Percentiles rank a stretch among this genome's conserved stretches.
These are phyloP conservation scores for Physocladia obscura DNA, from an alignment of 192 early-diverging fungal genomes.

Conservation along the genomic window DNA sequence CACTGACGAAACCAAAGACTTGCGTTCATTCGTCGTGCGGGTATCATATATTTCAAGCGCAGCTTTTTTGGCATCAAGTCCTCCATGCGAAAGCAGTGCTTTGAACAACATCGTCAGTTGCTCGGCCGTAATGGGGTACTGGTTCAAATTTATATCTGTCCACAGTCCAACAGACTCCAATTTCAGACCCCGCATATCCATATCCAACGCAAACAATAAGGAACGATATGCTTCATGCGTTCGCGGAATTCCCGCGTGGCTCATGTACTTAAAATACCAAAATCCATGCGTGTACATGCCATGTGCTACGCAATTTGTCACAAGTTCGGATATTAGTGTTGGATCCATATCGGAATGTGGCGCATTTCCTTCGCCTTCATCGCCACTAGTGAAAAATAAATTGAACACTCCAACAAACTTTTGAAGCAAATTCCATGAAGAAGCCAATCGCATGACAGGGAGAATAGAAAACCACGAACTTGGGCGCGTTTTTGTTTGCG, in stretches of 20 bases:
- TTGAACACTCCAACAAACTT: constrained; percentile 28
- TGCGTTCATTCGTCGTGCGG: neutral
- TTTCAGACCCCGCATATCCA: constrained; percentile 1
- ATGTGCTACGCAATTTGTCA: constrained; percentile 29
- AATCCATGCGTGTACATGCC: constrained; percentile 28
- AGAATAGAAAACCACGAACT: constrained; percentile 7
- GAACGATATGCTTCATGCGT: constrained; percentile 1
- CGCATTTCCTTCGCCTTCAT: neutral
- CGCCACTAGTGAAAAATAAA: constrained; percentile 14
- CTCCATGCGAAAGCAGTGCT: constrained; percentile 9
- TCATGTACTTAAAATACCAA: constrained; percentile 34
- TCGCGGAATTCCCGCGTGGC: constrained; percentile 12
- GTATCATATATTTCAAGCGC: constrained; percentile 13
- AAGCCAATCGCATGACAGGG: constrained; percentile 25
- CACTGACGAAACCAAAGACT: neutral
- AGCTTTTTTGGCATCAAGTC: constrained; percentile 13
- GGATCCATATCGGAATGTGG: constrained; percentile 22
- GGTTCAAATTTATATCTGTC: constrained; percentile 13
- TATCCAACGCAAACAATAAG: constrained; percentile 14
- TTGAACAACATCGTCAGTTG: constrained; percentile 5
- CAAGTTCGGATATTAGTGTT: constrained; percentile 19
- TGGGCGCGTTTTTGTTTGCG: constrained; percentile 11
- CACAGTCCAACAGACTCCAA: constrained; percentile 2
- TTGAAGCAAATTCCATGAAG: constrained; percentile 14
- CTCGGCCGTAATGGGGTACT: neutral